Evolutionary conservation across 2,329 filamentous ascomycete species (phyloP).

Genomic region (Fonsecaea multimorphosa): DNA sequence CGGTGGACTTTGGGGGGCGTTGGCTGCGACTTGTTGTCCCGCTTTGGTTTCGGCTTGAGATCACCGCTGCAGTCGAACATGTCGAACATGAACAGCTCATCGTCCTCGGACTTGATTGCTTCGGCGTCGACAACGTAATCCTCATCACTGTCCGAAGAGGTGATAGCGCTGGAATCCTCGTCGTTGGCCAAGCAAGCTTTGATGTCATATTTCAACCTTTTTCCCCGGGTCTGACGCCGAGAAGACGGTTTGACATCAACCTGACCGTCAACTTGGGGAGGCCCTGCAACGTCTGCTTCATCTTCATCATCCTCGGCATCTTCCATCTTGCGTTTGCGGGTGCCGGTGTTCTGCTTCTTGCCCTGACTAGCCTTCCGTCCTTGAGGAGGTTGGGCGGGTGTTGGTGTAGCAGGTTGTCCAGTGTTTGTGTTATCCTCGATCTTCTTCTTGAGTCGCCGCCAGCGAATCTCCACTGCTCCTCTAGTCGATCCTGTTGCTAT

Average conservation of each 20-base stretch:
- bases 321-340: conserved; percentile 15
- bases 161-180: neutral
- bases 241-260: neutral
- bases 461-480: conserved; percentile 50
- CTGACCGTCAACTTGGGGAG: conserved; percentile 11
- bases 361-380: conserved; percentile 1
- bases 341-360: neutral
- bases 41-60: conserved; percentile 9
- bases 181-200: neutral
- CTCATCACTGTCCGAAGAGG: conserved; percentile 2
- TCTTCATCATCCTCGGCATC: conserved; percentile 1
- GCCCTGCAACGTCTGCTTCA: neutral
- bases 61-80: neutral
- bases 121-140: neutral
- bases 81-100: neutral
- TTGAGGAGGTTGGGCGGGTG: neutral
- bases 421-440: conserved; percentile 32
- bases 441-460: conserved; percentile 44
- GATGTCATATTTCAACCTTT: conserved; percentile 11
- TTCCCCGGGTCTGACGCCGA: conserved; percentile 24
- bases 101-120: conserved; percentile 16
- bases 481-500: conserved; percentile 45
- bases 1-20: neutral
- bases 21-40: neutral
- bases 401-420: neutral